A percentile compares a stretch with the other conserved stretches of the same genome.
Evolutionary conservation across 163 green algal genomes (phyloP).

Genomic region (Trebouxia gelatinosa): DNA sequence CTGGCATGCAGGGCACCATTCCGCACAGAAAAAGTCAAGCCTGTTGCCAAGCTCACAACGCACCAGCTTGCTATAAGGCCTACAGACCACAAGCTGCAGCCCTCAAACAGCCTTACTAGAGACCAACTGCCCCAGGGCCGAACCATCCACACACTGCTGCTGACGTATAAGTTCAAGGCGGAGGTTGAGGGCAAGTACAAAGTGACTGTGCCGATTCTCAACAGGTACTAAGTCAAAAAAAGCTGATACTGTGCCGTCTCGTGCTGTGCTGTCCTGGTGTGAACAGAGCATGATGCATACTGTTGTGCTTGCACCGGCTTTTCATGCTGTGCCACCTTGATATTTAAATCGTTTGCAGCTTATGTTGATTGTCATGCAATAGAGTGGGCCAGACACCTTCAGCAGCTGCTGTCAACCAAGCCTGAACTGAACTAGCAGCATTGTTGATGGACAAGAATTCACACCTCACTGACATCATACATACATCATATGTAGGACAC

Average conservation of each 20-base stretch:
- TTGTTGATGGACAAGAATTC: too few species aligned
- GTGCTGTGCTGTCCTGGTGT: background rate
- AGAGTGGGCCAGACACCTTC: too few species aligned
- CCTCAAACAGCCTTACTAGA: conserved; percentile 48
- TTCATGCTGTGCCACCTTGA: background rate
- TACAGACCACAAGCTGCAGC: conserved; percentile 59
- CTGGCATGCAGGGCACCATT: conserved; percentile 46
- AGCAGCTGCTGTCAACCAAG: too few species aligned
- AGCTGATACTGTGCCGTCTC: background rate
- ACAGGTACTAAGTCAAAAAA: conserved; percentile 39
- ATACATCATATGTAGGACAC: too few species aligned
- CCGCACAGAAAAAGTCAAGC: conserved; percentile 50
- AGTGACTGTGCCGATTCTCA: conserved; percentile 69
- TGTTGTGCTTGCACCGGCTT: background rate
- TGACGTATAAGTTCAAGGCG: conserved; percentile 80
- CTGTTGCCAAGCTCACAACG: conserved; percentile 57
- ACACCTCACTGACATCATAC: too few species aligned
- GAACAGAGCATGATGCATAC: background rate
- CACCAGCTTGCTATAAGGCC: conserved; percentile 64
- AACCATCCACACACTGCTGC: conserved; percentile 69
- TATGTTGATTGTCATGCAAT: too few species aligned
- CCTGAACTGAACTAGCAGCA: too few species aligned
- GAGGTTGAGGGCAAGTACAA: conserved; percentile 76
- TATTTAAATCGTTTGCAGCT: too few species aligned
- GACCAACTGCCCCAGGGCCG: conserved; percentile 72